Evolutionary conservation across 352 stramenopile species (phyloP).

Genomic region (Phytophthora pisi): DNA sequence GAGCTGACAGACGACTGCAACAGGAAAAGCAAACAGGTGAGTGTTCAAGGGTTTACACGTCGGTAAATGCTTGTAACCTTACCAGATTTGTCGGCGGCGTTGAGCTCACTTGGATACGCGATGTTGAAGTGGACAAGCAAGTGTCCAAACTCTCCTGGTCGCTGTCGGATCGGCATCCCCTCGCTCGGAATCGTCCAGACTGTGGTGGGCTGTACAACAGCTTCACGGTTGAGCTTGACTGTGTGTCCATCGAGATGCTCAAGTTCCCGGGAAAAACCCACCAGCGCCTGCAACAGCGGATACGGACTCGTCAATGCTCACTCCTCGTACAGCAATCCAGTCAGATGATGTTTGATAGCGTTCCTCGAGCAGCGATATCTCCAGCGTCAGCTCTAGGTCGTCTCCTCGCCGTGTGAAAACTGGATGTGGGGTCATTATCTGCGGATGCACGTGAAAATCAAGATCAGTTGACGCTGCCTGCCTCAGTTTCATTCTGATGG

Average conservation of each 20-base stretch:
- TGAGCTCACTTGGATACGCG: constrained; percentile 79
- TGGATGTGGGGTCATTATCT: constrained; percentile 13
- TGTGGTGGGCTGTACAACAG: constrained; percentile 84
- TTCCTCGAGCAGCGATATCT: constrained; percentile 92
- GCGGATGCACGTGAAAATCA: not conserved
- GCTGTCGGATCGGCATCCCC: constrained; percentile 91
- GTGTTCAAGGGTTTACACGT: not conserved
- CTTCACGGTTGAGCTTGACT: constrained; percentile 75
- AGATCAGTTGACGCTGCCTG: not conserved
- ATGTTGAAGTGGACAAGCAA: constrained; percentile 94
- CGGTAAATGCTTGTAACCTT: not conserved
- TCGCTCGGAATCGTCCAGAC: constrained; percentile 86
- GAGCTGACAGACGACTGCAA: constrained; percentile 24
- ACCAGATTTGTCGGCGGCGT: constrained; percentile 18
- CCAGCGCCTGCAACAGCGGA: constrained; percentile 57
- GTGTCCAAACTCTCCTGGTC: constrained; percentile 62
- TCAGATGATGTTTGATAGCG: not conserved
- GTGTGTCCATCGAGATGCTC: constrained; percentile 89
- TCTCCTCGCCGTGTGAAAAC: constrained; percentile 90
- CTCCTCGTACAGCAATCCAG: not conserved
- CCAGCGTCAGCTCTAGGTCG: constrained; percentile 77
- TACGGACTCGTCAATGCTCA: not conserved
- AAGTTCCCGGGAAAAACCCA: constrained; percentile 89
- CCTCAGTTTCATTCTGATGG: not conserved
- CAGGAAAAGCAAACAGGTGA: not conserved